Evolutionary conservation across 495 filamentous ascomycete species (phyloP), one percentile per base, ranked within the genome.

Genomic region (Evernia prunastri): DNA sequence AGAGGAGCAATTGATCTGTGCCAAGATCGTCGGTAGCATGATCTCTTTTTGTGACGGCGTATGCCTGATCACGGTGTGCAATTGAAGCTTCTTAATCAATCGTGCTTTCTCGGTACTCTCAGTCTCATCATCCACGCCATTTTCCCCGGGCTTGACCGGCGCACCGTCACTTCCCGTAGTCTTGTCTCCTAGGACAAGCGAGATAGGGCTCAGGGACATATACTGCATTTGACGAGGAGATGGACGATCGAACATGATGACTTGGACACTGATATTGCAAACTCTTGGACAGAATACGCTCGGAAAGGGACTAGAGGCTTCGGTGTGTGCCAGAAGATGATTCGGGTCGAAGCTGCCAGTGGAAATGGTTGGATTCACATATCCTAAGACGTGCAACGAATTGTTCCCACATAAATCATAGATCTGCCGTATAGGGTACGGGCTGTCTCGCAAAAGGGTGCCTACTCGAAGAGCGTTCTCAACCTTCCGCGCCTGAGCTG

Each of bases 1-100:
- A 76, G 87, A 91, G 1, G 93, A 89, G 77, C 94, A 97, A 71
- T 99, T 99, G 71, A 97, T 87, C 73, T 99, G 94, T 69, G 93
- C 92, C 64, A 97, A 82, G 61, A 97, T 93, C 35, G 83, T 86
- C 17, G 86, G 83, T 36, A 99, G 80, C 11, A 87, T 84, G 61
- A 83, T 80, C 70, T 97, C 94, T 72, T 96, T 96, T 64, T 86
- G 82, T 3, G 95, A 92, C 8, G 86, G 83, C 4, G 82, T 76
- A 68, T 88, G 89, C 70, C 81, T 86, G 47, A 89, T 77, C 18
- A 97, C 89, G 11, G 90, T 91, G 74, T 99, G 94, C 47, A 89
- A 77, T 68, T 88, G 90, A 53, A 97, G 77, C 71, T 97, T 99
- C 66, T 96, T 87, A n/a, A 95, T 84, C 57, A 99, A 74, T 53